These are phyloP conservation scores for Nitzschia sp. DNA, from an alignment of 108 stramenopile genomes.

Conservation along the genomic window DNA sequence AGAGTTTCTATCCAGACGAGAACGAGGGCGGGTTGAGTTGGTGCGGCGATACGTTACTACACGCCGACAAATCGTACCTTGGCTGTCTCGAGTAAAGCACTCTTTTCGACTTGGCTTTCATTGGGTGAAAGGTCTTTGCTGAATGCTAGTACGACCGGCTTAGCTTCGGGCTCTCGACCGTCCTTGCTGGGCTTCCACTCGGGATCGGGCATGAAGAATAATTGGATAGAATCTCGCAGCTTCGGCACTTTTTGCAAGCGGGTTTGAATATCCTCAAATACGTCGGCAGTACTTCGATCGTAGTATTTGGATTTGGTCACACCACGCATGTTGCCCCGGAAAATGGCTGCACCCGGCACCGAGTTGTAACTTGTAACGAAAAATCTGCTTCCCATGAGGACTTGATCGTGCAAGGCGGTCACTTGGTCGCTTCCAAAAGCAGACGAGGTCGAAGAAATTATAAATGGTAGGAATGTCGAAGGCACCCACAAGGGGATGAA, in stretches of 20 bases:
- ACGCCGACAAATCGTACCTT: constrained; percentile 16
- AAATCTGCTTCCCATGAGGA: constrained; percentile 56
- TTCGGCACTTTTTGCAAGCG: constrained; percentile 38
- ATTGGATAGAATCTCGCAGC: constrained; percentile 47
- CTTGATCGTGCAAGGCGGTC: constrained; percentile 51
- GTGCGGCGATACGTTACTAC: background rate
- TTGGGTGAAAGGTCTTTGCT: constrained; percentile 55
- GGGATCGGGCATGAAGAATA: constrained; percentile 71
- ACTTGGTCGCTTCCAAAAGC: constrained; percentile 44
- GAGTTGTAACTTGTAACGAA: constrained; percentile 59
- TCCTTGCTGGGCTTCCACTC: constrained; percentile 37
- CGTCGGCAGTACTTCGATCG: constrained; percentile 17
- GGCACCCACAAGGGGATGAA: constrained; percentile 74
- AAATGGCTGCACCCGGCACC: constrained; percentile 65
- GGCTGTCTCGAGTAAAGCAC: constrained; percentile 18
- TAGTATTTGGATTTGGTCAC: background rate
- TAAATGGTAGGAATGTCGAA: constrained; percentile 52
- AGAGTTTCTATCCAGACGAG: constrained; percentile 26
- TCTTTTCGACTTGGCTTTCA: constrained; percentile 43
- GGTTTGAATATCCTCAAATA: constrained; percentile 51
- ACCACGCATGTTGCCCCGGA: constrained; percentile 55
- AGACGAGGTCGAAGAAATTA: constrained; percentile 29
- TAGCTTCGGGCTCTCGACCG: constrained; percentile 30
- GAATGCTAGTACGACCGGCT: constrained; percentile 66
- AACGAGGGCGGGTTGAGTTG: background rate